Conservation (phyloP, 257 asterid genomes). For the Scutellaria barbata region DNA sequence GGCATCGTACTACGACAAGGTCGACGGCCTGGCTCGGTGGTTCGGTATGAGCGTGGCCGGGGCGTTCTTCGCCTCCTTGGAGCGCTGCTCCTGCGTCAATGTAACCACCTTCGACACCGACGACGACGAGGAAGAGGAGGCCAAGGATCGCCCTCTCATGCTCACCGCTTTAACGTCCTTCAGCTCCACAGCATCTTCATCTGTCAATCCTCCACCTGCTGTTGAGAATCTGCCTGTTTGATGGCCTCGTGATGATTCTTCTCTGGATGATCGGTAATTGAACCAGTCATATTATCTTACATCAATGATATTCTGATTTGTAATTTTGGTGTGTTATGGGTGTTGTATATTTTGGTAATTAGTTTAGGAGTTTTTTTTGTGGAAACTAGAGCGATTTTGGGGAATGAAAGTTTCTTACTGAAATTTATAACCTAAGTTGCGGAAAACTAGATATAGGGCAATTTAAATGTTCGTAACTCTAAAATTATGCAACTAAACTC, state of each 20-base stretch:
- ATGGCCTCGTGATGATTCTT: slow-evolving; percentile 29
- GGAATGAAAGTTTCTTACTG: background rate
- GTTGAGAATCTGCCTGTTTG: slow-evolving; percentile 79
- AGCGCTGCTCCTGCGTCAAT: slow-evolving; percentile 93
- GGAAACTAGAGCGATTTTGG: slow-evolving; percentile 14
- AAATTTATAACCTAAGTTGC: background rate
- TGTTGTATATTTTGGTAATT: background rate
- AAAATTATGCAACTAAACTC: too few relatives aligned
- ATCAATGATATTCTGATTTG: background rate
- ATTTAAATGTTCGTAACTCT: too few relatives aligned
- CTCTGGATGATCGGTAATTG: slow-evolving; percentile 40
- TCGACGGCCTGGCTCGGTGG: slow-evolving; percentile 91
- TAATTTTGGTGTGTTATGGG: slow-evolving; percentile 4
- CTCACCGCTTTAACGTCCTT: slow-evolving; percentile 53
- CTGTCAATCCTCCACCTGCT: slow-evolving; percentile 46
- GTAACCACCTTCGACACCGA: slow-evolving; percentile 83
- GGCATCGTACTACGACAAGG: slow-evolving; percentile 57
- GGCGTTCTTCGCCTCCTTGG: slow-evolving; percentile 95
- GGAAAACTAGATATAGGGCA: too few relatives aligned
- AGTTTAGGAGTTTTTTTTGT: slow-evolving; percentile 18
- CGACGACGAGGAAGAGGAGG: slow-evolving; percentile 85
- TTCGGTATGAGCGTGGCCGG: slow-evolving; percentile 80
- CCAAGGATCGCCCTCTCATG: slow-evolving; percentile 91
- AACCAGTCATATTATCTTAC: background rate
- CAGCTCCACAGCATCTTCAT: slow-evolving; percentile 44